Percentiles rank a stretch among this genome's conserved stretches.
Evolutionary conservation across 2,329 filamentous ascomycete genomes (phyloP).

Genomic region (Colletotrichum noveboracense): DNA sequence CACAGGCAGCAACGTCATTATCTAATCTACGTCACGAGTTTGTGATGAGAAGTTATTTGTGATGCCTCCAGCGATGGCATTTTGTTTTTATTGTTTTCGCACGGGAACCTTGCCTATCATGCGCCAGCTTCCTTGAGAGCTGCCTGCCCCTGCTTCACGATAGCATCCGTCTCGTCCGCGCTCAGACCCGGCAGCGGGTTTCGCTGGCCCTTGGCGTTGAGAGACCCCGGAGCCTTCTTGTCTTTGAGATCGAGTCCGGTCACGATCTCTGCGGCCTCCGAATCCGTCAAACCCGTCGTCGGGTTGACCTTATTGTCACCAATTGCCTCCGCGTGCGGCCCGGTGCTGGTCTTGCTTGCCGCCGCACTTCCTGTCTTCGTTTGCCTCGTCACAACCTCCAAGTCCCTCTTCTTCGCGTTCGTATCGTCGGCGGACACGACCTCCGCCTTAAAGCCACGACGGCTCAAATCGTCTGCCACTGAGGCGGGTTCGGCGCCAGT

Average conservation of each 20-base stretch:
- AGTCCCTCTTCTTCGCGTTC: neutral
- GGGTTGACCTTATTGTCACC: conserved; percentile 14
- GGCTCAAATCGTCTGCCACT: neutral
- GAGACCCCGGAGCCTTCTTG: conserved; percentile 9
- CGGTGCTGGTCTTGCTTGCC: neutral
- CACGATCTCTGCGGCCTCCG: conserved; percentile 16
- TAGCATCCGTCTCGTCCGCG: conserved; percentile 15
- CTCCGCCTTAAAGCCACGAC: neutral
- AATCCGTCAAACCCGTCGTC: conserved; percentile 11
- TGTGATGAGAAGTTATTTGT: neutral
- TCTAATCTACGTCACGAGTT: neutral
- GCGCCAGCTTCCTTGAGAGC: conserved; percentile 18
- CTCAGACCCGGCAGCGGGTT: conserved; percentile 10
- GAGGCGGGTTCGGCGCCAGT: neutral
- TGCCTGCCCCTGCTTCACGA: conserved; percentile 16
- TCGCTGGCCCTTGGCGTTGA: conserved; percentile 10
- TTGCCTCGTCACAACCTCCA: neutral
- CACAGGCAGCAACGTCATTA: neutral
- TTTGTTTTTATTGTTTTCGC: neutral
- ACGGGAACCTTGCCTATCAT: neutral
- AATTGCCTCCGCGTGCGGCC: neutral
- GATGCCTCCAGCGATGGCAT: neutral
- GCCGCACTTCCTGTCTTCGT: neutral
- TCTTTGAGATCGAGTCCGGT: conserved; percentile 6
- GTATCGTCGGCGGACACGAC: neutral